A percentile compares a stretch with the other conserved stretches of the same genome.
Conservation (phyloP, 306 rosid genomes). For the Citrullus colocynthis region DNA sequence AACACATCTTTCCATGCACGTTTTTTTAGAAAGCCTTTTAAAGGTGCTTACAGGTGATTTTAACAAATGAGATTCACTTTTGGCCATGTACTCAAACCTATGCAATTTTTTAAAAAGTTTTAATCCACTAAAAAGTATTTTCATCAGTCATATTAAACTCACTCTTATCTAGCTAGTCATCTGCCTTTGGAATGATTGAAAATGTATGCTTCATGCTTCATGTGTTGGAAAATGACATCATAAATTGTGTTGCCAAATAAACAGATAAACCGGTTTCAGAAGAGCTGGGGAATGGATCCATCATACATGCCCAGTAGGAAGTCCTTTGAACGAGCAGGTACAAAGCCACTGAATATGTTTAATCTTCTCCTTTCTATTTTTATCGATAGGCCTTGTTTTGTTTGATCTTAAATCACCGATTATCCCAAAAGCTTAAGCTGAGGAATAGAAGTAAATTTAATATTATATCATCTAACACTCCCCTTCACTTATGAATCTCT, state of each 20-base stretch:
- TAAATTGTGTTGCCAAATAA: not conserved
- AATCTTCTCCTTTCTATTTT: not conserved
- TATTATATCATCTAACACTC: too few species aligned
- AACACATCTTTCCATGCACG: not conserved
- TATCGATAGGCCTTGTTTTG: too few species aligned
- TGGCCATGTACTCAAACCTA: not conserved
- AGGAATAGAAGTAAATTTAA: too few species aligned
- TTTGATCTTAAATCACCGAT: too few species aligned
- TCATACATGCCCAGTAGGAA: slow-evolving; percentile 87
- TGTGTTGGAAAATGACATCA: not conserved
- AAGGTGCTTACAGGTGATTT: not conserved
- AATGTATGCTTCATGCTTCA: not conserved
- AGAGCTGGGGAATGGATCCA: slow-evolving; percentile 92
- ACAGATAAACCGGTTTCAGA: slow-evolving; percentile 76
- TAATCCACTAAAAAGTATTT: not conserved
- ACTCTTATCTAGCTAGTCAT: not conserved
- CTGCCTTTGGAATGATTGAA: not conserved
- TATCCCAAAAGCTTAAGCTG: too few species aligned
- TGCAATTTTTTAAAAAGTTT: not conserved
- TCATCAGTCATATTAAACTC: not conserved
- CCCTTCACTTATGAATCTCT: too few species aligned
- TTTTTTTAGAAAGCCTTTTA: not conserved
- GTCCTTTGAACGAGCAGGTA: slow-evolving; percentile 95
- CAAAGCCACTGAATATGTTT: not conserved
- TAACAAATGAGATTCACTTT: not conserved